Evolutionary conservation across 768 basidiomycete species (phyloP).

Genomic region (Guyanaporus albipodus): DNA sequence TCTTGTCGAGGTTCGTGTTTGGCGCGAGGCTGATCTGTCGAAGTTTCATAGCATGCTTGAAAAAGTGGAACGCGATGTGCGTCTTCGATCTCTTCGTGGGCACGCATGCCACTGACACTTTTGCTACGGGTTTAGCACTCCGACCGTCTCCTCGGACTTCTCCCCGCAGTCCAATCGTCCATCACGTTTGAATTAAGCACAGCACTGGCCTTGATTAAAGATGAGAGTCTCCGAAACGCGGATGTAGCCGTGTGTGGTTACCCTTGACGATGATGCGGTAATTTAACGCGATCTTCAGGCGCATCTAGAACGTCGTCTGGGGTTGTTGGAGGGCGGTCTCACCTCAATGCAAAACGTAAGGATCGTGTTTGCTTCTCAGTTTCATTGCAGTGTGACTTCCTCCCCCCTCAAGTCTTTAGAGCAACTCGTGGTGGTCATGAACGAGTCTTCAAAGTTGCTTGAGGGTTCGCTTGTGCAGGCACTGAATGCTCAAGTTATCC

Average conservation of each 20-base stretch:
- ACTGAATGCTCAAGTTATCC: conserved; percentile 31
- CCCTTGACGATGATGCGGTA: neutral
- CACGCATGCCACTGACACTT: neutral
- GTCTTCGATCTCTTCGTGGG: conserved; percentile 1
- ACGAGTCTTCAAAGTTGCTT: conserved; percentile 28
- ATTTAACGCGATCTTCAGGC: conserved; percentile 22
- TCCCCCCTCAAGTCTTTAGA: conserved; percentile 18
- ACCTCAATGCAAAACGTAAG: conserved; percentile 31
- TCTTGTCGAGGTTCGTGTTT: neutral
- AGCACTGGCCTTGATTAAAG: conserved; percentile 25
- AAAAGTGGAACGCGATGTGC: conserved; percentile 20
- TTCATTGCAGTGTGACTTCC: conserved; percentile 15
- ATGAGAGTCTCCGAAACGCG: conserved; percentile 27
- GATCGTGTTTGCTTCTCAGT: conserved; percentile 5
- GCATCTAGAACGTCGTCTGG: conserved; percentile 29
- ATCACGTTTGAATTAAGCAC: conserved; percentile 22
- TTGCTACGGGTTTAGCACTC: conserved; percentile 22
- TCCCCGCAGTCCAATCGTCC: conserved; percentile 22
- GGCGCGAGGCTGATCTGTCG: conserved; percentile 12
- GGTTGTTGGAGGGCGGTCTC: conserved; percentile 23
- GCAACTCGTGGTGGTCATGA: conserved; percentile 14
- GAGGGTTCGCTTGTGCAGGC: conserved; percentile 32
- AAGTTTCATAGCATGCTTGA: conserved; percentile 28
- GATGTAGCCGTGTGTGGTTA: conserved; percentile 21
- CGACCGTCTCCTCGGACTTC: conserved; percentile 23